Evolutionary conservation across 2,329 filamentous ascomycete species (phyloP), one percentile per base, ranked within the genome.

Genomic region (Fusarium brevicatenulatum): DNA sequence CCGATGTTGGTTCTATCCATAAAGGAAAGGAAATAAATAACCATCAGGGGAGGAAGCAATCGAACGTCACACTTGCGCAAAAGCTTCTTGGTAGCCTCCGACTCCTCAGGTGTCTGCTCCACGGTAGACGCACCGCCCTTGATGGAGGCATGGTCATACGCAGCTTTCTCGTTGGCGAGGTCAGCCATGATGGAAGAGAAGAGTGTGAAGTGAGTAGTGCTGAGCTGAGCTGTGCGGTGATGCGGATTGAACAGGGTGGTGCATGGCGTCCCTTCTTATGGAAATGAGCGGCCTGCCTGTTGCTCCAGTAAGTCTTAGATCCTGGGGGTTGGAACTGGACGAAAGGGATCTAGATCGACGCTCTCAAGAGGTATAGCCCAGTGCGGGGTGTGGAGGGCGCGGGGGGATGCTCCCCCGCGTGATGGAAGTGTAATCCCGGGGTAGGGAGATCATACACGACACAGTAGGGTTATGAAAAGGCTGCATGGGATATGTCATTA

Each of bases 1-100:
- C 77, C 77, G 1, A 78, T 78, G 18, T 78, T 78, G 4, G 77
- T 76, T 9, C 77, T 70, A 36, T 77, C 76, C 61, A 78, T 77
- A 44, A 76, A 78, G 0, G 77, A 78, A 0, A 78, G 60, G 1
- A 78, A 65, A 11, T 72, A 78, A 0, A 73, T 25, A 74, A 81
- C 75, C n/a, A 58, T 69, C 3, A 72, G 42, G 0, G 46, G 64
- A 1, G 70, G 90, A 85, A 85, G 84, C 68, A 92, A 91, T 56
- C 87, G 90, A 78, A 92, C 93, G 90, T 94, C 81, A 88, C 92
- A 76, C 93, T 94, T 81, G 90, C 92, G 82, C 8, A 66, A 8
- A 2, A 66, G 60, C 23, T 66, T 65, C 21, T 19, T 42, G 15
- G 63, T 66, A 2, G 63, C 63, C 12, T 36, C 19, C 0, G 42